Percentiles rank a stretch among this genome's conserved stretches.
These are phyloP conservation scores for Xylaria sp. DNA, from an alignment of 495 filamentous ascomycete genomes.

Conservation along the genomic window DNA sequence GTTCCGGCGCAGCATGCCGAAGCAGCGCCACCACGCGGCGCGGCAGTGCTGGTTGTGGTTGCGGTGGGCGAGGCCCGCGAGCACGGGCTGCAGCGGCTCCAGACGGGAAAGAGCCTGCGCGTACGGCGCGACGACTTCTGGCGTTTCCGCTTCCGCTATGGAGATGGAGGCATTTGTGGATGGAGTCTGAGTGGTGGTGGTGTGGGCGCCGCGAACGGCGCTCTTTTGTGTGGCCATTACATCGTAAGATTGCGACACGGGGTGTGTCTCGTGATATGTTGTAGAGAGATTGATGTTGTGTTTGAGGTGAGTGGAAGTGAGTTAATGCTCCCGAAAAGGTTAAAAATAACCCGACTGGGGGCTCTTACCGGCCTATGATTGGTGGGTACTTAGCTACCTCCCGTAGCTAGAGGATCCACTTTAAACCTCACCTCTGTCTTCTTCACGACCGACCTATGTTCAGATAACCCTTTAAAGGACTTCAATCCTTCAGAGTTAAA, in stretches of 20 bases:
- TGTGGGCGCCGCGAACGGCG: constrained; percentile 17
- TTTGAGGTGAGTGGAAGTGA: not conserved
- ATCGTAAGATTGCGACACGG: constrained; percentile 10
- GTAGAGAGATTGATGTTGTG: not conserved
- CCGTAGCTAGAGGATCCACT: constrained; percentile 20
- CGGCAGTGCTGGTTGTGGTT: constrained; percentile 83
- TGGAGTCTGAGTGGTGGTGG: not conserved
- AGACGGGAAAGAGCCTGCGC: constrained; percentile 35
- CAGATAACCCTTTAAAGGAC: no score
- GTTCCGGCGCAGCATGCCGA: constrained; percentile 70
- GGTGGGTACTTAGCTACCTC: not conserved
- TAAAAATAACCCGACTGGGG: not conserved
- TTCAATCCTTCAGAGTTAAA: no score
- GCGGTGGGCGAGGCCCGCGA: constrained; percentile 74
- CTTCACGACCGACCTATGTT: no score
- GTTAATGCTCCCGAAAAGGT: not conserved
- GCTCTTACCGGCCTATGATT: not conserved
- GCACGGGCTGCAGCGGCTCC: constrained; percentile 48
- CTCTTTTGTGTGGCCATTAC: constrained; percentile 27
- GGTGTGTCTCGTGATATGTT: not conserved
- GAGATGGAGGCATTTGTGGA: not conserved
- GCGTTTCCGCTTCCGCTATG: not conserved
- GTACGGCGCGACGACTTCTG: constrained; percentile 6
- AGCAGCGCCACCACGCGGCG: constrained; percentile 75
- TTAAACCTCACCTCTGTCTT: constrained; percentile 24